phyloP scores from a whole-genome alignment of 2,329 filamentous ascomycete species.

The Fusarium sublunatum region DNA sequence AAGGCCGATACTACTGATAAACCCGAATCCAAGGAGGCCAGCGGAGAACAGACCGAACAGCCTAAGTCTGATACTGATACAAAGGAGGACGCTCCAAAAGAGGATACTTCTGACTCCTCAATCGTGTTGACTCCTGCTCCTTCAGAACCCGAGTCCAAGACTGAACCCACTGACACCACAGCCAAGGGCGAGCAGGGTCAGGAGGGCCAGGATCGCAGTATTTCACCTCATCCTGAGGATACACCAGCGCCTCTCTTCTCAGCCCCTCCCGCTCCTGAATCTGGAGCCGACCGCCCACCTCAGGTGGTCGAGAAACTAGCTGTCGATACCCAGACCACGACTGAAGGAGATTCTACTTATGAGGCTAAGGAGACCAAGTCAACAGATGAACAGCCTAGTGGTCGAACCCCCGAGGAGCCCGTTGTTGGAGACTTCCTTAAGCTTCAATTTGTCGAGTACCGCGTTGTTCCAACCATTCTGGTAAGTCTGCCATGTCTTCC shows the following conservation, averaged over 20 bases:
- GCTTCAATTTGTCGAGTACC: constrained; percentile 94
- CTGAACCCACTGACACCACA: constrained; percentile 16
- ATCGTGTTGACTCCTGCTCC: constrained; percentile 37
- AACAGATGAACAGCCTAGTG: constrained; percentile 26
- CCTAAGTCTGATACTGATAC: not conserved
- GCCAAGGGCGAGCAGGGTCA: constrained; percentile 27
- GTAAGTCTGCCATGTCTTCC: constrained; percentile 62
- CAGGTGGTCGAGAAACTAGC: constrained; percentile 33
- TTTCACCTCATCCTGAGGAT: constrained; percentile 72
- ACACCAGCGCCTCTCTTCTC: constrained; percentile 72
- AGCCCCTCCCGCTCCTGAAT: constrained; percentile 46
- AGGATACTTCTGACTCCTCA: constrained; percentile 39
- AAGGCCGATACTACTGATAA: constrained; percentile 24
- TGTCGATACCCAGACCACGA: constrained; percentile 9
- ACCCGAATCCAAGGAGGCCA: constrained; percentile 20
- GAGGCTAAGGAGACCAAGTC: constrained; percentile 18
- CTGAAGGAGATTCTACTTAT: constrained; percentile 4
- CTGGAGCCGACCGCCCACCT: constrained; percentile 43
- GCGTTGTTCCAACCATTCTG: constrained; percentile 93
- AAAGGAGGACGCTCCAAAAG: constrained; percentile 14
- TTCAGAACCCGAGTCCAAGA: constrained; percentile 42
- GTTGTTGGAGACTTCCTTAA: constrained; percentile 96
- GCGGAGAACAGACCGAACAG: constrained; percentile 12
- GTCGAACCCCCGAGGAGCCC: constrained; percentile 58
- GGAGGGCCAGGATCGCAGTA: constrained; percentile 39